These are phyloP conservation scores for Ogataea minuta DNA, from an alignment of 805 yeast genomes.

Conservation along the genomic window DNA sequence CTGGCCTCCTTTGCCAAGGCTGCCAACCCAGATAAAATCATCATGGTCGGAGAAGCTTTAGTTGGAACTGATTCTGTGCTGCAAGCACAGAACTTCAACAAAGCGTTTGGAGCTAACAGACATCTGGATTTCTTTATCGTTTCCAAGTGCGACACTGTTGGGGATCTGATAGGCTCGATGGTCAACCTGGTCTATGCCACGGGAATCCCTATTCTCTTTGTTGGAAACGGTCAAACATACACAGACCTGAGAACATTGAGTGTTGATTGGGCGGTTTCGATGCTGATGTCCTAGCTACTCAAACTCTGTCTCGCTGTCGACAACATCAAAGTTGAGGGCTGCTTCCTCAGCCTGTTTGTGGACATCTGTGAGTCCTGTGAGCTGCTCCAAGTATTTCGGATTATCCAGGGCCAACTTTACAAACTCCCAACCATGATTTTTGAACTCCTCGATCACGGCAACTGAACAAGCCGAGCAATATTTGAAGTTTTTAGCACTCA, in stretches of 20 bases:
- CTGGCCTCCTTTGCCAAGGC: conserved; percentile 91
- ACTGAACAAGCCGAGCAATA: conserved; percentile 87
- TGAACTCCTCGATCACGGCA: conserved; percentile 51
- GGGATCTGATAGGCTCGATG: conserved; percentile 93
- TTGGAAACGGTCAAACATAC: conserved; percentile 96
- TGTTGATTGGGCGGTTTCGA: conserved; percentile 88
- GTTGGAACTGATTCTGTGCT: conserved; percentile 97
- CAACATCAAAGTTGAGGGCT: conserved; percentile 38
- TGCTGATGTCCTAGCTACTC: conserved; percentile 58
- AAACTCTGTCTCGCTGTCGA: conserved; percentile 38
- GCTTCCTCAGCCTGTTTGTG: conserved; percentile 68
- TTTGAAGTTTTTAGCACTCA: conserved; percentile 69
- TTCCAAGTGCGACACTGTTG: conserved; percentile 96
- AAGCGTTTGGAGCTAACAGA: conserved; percentile 84
- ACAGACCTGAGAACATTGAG: conserved; percentile 89
- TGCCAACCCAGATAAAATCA: conserved; percentile 92
- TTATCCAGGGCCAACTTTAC: conserved; percentile 68
- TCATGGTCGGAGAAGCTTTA: conserved; percentile 98
- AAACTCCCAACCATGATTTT: conserved; percentile 72
- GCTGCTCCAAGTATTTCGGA: conserved; percentile 62
- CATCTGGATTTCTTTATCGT: conserved; percentile 86
- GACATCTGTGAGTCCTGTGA: conserved; percentile 75
- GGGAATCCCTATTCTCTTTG: conserved; percentile 89
- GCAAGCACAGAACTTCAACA: conserved; percentile 90
- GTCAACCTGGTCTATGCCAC: conserved; percentile 97